phyloP scores from a whole-genome alignment of 352 stramenopile genomes.

The Globisporangium radiosum region DNA sequence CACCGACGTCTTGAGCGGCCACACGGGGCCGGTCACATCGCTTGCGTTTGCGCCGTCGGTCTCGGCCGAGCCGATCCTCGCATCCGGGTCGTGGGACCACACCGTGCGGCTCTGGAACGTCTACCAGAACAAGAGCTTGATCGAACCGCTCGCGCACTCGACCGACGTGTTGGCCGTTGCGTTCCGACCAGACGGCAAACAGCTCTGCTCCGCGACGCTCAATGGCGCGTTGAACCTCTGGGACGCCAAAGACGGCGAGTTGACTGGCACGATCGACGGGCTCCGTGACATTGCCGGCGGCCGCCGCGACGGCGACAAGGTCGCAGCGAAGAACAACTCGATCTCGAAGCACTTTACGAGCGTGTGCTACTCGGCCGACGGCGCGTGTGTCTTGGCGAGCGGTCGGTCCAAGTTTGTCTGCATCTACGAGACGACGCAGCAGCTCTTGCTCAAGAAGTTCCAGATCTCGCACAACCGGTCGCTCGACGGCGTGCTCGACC shows the following conservation, averaged over 20 bases:
- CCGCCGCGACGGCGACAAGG: conserved; percentile 72
- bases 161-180: conserved; percentile 95
- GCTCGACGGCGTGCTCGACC: conserved; percentile 95
- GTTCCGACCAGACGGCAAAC: conserved; percentile 95
- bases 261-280: conserved; percentile 95
- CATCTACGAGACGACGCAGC: conserved; percentile 95
- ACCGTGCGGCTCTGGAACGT: conserved; percentile 99
- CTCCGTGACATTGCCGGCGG: conserved; percentile 95
- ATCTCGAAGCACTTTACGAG: conserved; percentile 98
- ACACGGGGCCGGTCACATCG: conserved; percentile 95
- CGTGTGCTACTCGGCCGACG: conserved; percentile 98
- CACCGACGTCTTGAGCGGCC: conserved; percentile 96
- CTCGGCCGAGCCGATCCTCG: conserved; percentile 83
- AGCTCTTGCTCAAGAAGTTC: conserved; percentile 99
- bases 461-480: conserved; percentile 98
- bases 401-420: conserved; percentile 99
- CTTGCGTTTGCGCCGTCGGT: conserved; percentile 89
- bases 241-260: conserved; percentile 94
- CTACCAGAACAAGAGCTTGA: conserved; percentile 94
- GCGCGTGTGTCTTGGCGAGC: conserved; percentile 94
- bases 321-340: conserved; percentile 86
- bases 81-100: conserved; percentile 97
- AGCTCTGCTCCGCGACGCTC: conserved; percentile 94
- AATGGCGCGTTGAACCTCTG: conserved; percentile 96
- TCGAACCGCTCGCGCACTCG: conserved; percentile 95